Percentiles rank a stretch among this genome's conserved stretches.
phyloP scores from a whole-genome alignment of 202 grass and related monocot genomes.

The Sporobolus alterniflorus region DNA sequence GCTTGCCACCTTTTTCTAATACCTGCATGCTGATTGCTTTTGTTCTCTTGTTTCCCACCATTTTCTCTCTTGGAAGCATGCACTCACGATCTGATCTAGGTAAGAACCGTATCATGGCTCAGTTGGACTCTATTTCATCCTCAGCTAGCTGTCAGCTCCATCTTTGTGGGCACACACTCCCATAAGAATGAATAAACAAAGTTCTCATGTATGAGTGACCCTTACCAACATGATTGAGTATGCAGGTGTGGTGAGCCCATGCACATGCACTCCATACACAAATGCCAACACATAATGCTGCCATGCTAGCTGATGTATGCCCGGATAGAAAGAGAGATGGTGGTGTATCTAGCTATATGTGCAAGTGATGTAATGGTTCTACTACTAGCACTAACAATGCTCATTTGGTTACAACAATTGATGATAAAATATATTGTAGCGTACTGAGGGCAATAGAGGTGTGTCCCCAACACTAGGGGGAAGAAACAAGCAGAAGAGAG shows the following conservation, averaged over 20 bases:
- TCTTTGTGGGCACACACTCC: constrained; percentile 46
- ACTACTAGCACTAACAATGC: not conserved
- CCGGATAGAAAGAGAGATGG: not conserved
- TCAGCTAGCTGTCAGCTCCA: too few relatives aligned
- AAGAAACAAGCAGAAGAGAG: constrained; percentile 32
- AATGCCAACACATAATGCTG: constrained; percentile 27
- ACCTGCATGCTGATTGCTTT: constrained; percentile 47
- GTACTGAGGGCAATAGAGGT: constrained; percentile 20
- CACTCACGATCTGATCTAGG: constrained; percentile 7
- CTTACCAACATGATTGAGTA: constrained; percentile 32
- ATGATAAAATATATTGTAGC: constrained; percentile 24
- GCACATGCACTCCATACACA: constrained; percentile 26
- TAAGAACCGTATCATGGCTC: constrained; percentile 41
- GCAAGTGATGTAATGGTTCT: not conserved
- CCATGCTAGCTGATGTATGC: constrained; percentile 2
- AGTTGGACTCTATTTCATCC: constrained; percentile 14
- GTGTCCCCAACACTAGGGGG: constrained; percentile 22
- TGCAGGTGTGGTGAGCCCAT: constrained; percentile 31
- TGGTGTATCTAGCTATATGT: too few relatives aligned
- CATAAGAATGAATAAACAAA: constrained; percentile 43
- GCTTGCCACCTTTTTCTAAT: constrained; percentile 21
- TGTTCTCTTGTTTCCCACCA: constrained; percentile 38
- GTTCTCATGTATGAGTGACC: constrained; percentile 7
- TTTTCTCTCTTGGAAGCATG: constrained; percentile 17
- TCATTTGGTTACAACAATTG: not conserved